phyloP scores from a whole-genome alignment of 495 filamentous ascomycete species.

The Penicillium simplicissimum region DNA sequence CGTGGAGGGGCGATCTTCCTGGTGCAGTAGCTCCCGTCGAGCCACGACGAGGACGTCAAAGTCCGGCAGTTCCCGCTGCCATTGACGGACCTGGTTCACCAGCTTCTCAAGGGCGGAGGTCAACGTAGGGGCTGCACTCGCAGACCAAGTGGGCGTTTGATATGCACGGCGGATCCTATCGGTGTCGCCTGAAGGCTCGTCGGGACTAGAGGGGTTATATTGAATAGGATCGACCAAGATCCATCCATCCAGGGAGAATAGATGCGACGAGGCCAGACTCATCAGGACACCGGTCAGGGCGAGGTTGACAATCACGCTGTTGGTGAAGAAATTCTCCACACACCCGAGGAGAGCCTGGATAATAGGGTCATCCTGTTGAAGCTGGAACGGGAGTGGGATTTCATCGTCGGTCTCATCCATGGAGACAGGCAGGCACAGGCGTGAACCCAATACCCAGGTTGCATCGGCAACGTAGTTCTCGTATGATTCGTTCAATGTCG shows the following conservation, averaged over 20 bases:
- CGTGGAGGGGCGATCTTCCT: constrained; percentile 28
- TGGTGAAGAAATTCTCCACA: constrained; percentile 78
- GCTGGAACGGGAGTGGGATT: constrained; percentile 34
- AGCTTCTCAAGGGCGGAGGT: constrained; percentile 50
- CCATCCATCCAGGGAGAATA: constrained; percentile 84
- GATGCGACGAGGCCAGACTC: constrained; percentile 78
- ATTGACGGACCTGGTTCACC: constrained; percentile 62
- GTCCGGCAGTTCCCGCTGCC: constrained; percentile 67
- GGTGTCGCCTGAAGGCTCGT: constrained; percentile 18
- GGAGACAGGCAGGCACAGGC: constrained; percentile 44
- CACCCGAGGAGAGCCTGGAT: constrained; percentile 68
- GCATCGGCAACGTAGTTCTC: constrained; percentile 81
- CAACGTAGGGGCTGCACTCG: constrained; percentile 39
- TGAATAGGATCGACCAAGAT: constrained; percentile 69
- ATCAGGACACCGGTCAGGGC: constrained; percentile 79
- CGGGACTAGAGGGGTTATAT: constrained; percentile 26
- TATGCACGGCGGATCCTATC: constrained; percentile 35
- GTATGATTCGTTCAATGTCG: constrained; percentile 76
- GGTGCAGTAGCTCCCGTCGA: constrained; percentile 54
- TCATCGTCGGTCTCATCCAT: constrained; percentile 30
- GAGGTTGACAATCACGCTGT: constrained; percentile 87
- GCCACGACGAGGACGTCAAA: constrained; percentile 77
- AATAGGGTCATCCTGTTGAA: constrained; percentile 74
- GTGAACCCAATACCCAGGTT: constrained; percentile 73
- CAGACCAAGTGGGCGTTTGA: constrained; percentile 41